These are phyloP conservation scores for Daucus carota DNA, from an alignment of 129 eudicot genomes.

Conservation along the genomic window DNA sequence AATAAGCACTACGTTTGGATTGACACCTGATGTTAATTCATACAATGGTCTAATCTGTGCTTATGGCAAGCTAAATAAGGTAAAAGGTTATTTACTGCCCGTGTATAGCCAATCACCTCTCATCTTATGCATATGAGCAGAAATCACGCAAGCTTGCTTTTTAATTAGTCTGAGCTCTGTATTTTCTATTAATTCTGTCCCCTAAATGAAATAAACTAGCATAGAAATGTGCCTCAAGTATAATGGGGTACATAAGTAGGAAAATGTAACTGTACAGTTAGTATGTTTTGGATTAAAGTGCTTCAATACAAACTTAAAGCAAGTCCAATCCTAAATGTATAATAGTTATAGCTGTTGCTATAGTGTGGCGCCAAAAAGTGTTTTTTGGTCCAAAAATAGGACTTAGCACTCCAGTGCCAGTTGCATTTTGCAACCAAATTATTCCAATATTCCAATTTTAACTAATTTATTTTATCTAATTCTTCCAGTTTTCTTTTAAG, in stretches of 20 bases:
- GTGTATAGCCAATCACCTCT: neutral
- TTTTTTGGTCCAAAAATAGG: too few species aligned
- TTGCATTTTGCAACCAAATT: too few species aligned
- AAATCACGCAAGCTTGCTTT: neutral
- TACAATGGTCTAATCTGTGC: conserved; percentile 75
- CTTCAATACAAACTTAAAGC: too few species aligned
- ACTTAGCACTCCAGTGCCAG: too few species aligned
- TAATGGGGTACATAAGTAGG: neutral
- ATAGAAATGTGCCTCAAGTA: neutral
- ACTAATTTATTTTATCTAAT: too few species aligned
- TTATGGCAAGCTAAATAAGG: conserved; percentile 74
- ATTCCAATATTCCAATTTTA: too few species aligned
- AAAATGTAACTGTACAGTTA: neutral
- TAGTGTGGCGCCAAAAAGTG: too few species aligned
- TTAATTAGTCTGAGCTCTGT: neutral
- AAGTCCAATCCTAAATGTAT: too few species aligned
- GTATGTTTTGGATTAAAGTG: neutral
- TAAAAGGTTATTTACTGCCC: conserved; percentile 16
- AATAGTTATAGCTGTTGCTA: too few species aligned
- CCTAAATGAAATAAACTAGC: neutral
- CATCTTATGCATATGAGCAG: neutral
- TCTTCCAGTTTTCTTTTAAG: too few species aligned
- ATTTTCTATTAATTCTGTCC: neutral
- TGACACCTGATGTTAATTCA: conserved; percentile 80
- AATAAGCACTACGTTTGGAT: conserved; percentile 58